These are phyloP conservation scores for Arthroderma sp. DNA, from an alignment of 2,329 filamentous ascomycete species.

Conservation along the genomic window DNA sequence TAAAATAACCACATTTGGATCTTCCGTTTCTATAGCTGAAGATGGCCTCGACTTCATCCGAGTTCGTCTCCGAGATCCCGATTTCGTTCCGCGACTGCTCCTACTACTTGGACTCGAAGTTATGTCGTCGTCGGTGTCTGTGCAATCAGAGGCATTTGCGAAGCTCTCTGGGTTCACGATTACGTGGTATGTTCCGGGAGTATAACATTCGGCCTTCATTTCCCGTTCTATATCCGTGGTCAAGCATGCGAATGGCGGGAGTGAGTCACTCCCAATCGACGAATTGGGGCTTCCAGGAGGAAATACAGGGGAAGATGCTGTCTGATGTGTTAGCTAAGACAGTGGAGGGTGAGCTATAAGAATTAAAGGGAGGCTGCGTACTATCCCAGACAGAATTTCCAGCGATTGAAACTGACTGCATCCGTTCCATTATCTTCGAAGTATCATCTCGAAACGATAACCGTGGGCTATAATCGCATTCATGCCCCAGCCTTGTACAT, in stretches of 20 bases:
- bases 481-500: conserved; percentile 42
- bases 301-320: conserved; percentile 19
- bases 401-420: conserved; percentile 38
- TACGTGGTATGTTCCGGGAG: conserved; percentile 44
- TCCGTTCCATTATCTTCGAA: conserved; percentile 37
- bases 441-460: conserved; percentile 44
- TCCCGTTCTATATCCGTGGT: conserved; percentile 46
- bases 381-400: conserved; percentile 45
- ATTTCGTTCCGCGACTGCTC: conserved; percentile 13
- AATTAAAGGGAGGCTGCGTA: conserved; percentile 23
- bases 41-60: conserved; percentile 1
- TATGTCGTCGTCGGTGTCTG: conserved; percentile 5
- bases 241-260: conserved; percentile 41
- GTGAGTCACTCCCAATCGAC: conserved; percentile 28
- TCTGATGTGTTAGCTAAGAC: conserved; percentile 5
- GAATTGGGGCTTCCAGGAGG: conserved; percentile 17
- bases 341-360: conserved; percentile 1
- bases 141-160: conserved; percentile 38
- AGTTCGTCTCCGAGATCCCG: neutral
- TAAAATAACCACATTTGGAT: conserved; percentile 39
- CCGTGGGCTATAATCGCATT: conserved; percentile 45
- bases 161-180: conserved; percentile 44
- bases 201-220: conserved; percentile 38
- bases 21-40: conserved; percentile 14
- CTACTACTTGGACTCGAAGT: conserved; percentile 16